These are phyloP conservation scores for Mariannaea elegans DNA, from an alignment of 2,329 filamentous ascomycete species.

Conservation along the genomic window DNA sequence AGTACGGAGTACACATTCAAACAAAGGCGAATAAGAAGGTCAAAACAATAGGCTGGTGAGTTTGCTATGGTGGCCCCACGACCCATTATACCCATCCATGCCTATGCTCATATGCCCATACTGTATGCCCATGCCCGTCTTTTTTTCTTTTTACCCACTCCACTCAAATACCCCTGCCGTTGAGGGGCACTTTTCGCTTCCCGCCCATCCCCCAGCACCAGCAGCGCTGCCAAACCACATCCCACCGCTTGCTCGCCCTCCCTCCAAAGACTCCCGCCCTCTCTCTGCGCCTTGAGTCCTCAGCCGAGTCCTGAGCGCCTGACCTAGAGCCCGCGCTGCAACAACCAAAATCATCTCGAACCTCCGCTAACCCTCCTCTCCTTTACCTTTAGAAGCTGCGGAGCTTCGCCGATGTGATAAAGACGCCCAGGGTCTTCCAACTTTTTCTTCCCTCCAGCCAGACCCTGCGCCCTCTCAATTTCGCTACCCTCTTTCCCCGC, in stretches of 20 bases:
- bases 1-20: background rate
- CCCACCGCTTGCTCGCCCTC: constrained; percentile 36
- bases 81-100: constrained; percentile 18
- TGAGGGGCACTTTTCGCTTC: constrained; percentile 42
- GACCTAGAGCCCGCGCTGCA: constrained; percentile 26
- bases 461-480: constrained; percentile 12
- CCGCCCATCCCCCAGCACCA: constrained; percentile 31
- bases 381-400: constrained; percentile 32
- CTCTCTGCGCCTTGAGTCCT: constrained; percentile 16
- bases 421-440: constrained; percentile 28
- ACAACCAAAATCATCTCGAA: background rate
- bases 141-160: constrained; percentile 3
- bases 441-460: constrained; percentile 18
- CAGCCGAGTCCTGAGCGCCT: constrained; percentile 21
- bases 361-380: constrained; percentile 24
- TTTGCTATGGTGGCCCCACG: constrained; percentile 35
- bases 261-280: constrained; percentile 1
- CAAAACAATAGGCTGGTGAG: constrained; percentile 7
- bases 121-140: background rate
- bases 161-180: constrained; percentile 37
- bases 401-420: constrained; percentile 41
- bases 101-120: background rate
- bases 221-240: constrained; percentile 26
- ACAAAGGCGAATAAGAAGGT: background rate
- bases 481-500: constrained; percentile 16